Evolutionary conservation across 169 alveolate genomes (phyloP).

Genomic region (Plasmodium adleri): DNA sequence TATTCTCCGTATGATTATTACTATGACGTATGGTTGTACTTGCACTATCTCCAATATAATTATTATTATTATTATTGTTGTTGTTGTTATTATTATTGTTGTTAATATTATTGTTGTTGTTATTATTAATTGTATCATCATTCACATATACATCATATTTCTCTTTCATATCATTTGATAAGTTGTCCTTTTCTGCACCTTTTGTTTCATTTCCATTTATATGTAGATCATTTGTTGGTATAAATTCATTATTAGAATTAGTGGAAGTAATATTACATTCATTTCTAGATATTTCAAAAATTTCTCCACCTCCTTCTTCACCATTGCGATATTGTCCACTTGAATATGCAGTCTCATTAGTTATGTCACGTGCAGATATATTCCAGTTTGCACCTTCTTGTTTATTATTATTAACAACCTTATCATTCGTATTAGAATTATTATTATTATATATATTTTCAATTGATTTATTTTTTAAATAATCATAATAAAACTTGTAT

Average conservation of each 20-base stretch:
- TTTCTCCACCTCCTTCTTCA: too few relatives aligned
- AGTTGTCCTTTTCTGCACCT: too few relatives aligned
- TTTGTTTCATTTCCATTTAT: too few relatives aligned
- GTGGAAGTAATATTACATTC: too few relatives aligned
- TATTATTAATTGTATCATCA: too few relatives aligned
- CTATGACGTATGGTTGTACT: background rate
- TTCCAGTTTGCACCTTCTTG: background rate
- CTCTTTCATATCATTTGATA: too few relatives aligned
- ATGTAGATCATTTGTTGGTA: too few relatives aligned
- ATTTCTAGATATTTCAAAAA: too few relatives aligned
- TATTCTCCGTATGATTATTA: background rate
- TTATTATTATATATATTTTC: background rate
- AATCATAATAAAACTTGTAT: conserved; percentile 65
- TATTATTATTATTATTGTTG: background rate
- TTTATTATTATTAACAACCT: background rate
- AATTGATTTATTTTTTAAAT: conserved; percentile 22
- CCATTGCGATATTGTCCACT: too few relatives aligned
- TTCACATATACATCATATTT: too few relatives aligned
- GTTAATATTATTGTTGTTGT: too few relatives aligned
- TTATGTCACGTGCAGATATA: background rate
- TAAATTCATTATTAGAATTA: too few relatives aligned
- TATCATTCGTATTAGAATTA: background rate
- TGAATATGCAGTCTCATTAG: background rate
- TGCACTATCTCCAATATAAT: background rate
- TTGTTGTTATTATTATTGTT: background rate